Conservation (phyloP, 1,284 basidiomycete species). For the Ganoderma boninense region DNA sequence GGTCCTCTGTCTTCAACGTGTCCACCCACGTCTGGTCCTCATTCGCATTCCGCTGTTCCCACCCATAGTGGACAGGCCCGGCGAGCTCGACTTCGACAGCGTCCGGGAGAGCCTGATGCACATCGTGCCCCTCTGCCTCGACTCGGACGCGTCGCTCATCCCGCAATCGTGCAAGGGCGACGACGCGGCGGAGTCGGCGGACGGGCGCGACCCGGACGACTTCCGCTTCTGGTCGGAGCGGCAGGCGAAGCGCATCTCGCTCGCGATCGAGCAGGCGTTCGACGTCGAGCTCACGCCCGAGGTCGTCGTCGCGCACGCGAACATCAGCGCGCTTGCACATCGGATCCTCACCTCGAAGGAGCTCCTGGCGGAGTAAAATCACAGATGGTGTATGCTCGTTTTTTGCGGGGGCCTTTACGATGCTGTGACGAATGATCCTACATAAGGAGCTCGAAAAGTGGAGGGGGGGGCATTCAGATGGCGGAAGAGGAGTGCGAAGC, state of each 20-base stretch:
- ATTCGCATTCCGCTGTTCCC: conserved; percentile 18
- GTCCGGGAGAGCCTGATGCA: conserved; percentile 74
- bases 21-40: not conserved
- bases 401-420: not conserved
- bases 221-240: conserved; percentile 93
- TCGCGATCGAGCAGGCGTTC: conserved; percentile 82
- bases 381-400: not conserved
- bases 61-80: conserved; percentile 70
- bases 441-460: not conserved
- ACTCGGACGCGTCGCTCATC: conserved; percentile 84
- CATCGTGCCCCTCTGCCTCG: conserved; percentile 88
- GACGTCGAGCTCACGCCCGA: conserved; percentile 89
- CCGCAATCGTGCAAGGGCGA: conserved; percentile 71
- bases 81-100: conserved; percentile 66
- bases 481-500: not conserved
- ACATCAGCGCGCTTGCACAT: conserved; percentile 83
- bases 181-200: conserved; percentile 32
- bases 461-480: not conserved
- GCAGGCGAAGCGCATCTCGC: conserved; percentile 89
- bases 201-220: conserved; percentile 83
- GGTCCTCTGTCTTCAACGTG: not conserved
- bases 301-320: conserved; percentile 94
- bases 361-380: conserved; percentile 51
- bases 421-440: not conserved
- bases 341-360: conserved; percentile 86